Evolutionary conservation across 2,329 filamentous ascomycete genomes (phyloP), one percentile per base, ranked within the genome.

Genomic region (Rosellinia necatrix): DNA sequence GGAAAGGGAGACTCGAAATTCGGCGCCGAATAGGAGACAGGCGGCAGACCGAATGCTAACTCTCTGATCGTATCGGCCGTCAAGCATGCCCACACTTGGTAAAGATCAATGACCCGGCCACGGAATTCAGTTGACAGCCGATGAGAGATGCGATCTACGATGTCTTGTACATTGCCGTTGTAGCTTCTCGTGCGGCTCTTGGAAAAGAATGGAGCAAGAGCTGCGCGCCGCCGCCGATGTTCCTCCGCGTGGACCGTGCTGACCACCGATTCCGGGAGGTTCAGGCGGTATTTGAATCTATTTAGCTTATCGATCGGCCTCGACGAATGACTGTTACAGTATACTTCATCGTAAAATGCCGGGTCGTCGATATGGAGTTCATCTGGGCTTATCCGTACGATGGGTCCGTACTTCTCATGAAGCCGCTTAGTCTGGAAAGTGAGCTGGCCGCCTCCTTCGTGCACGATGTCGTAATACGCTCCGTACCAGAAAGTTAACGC

Each of bases 371-470:
- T 40, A 10, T 44, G 42, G 6, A 56, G 3, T 21, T 56, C 53
- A 29, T 56, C 30, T 0, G 48, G 53, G 13, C n/a, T 25, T 12
- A 50, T 38, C 2, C 53, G 48, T 3, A 56, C 29, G 8, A 56
- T 51, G 4, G 53, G 53, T 2, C 53, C 53, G 15, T 56, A 56
- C 7, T n/a, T 48, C 8, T 52, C 42, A 19, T 56, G 53, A 24
- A 56, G 3, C 8, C 24, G 30, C 7, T 15, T 13, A 1, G 48
- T 48, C 30, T 53, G 4, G n/a, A 47, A 41, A 3, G 43, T 12
- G 6, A 6, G 53, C 17, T 55, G 51, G 2, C 43, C 43, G 4
- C 56, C 56, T 4, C 56, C 51, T 32, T 59, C 30, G 9, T n/a
- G n/a, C 1, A 59, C 3, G 9, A 59, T 37, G 12, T 59, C 56